Percentiles rank a stretch among this genome's conserved stretches.
Evolutionary conservation across 2,329 filamentous ascomycete species (phyloP).

Genomic region (Ophiostoma sp.): DNA sequence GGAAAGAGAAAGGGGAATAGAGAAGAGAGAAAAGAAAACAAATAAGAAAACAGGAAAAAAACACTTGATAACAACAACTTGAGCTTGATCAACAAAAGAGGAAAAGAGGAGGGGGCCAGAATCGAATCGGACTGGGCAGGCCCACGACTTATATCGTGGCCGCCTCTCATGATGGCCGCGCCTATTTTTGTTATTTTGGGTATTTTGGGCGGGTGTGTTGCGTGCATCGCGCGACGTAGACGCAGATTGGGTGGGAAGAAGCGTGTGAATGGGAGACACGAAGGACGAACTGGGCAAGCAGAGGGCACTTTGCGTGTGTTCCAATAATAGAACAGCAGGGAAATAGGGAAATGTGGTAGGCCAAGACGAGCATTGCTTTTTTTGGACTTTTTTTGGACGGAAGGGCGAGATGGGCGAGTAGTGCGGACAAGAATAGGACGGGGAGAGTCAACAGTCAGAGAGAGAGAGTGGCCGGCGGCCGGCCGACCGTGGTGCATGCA

Average conservation of each 20-base stretch:
- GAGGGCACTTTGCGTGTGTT: background rate
- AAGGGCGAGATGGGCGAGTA: background rate
- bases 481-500: slow-evolving; percentile 10
- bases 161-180: slow-evolving; percentile 45
- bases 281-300: slow-evolving; percentile 8
- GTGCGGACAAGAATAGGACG: slow-evolving; percentile 5
- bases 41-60: slow-evolving; percentile 20
- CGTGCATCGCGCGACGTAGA: slow-evolving; percentile 20
- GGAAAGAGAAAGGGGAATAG: background rate
- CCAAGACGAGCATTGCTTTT: slow-evolving; percentile 40
- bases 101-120: slow-evolving; percentile 9
- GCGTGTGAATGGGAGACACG: slow-evolving; percentile 32
- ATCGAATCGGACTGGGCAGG: slow-evolving; percentile 33
- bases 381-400: slow-evolving; percentile 35
- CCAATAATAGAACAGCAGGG: slow-evolving; percentile 34
- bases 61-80: slow-evolving; percentile 26
- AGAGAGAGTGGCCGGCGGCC: background rate
- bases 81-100: slow-evolving; percentile 46
- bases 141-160: slow-evolving; percentile 60
- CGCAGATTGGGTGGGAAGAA: slow-evolving; percentile 22
- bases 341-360: slow-evolving; percentile 36
- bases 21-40: slow-evolving; percentile 2
- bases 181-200: slow-evolving; percentile 1
- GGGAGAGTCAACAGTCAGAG: background rate
- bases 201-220: slow-evolving; percentile 7